Evolutionary conservation across 768 basidiomycete genomes (phyloP).

Genomic region (Clitopilus passeckerianus): DNA sequence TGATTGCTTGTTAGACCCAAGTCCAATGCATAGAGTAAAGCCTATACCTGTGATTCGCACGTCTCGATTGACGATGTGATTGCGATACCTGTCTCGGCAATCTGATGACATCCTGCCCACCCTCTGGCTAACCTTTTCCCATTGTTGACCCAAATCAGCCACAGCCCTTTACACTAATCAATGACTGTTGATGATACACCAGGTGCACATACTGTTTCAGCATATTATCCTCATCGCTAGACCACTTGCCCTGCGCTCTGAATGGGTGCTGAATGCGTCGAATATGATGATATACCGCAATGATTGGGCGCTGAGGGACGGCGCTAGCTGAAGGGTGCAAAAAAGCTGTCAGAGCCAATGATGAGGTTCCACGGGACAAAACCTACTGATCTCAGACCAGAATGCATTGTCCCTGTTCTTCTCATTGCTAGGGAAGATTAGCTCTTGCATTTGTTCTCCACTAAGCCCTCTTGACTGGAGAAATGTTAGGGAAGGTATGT

Average conservation of each 20-base stretch:
- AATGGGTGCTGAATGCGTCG: conserved; percentile 66
- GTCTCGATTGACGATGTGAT: conserved; percentile 69
- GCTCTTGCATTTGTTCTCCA: conserved; percentile 49
- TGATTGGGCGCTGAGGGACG: conserved; percentile 72
- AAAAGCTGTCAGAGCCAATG: conserved; percentile 3
- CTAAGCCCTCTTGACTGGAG: conserved; percentile 45
- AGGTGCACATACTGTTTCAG: conserved; percentile 49
- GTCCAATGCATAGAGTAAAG: not conserved
- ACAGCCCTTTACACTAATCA: conserved; percentile 50
- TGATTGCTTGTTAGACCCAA: not conserved
- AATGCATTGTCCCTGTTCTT: conserved; percentile 61
- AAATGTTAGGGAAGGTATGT: not conserved
- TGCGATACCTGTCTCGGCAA: conserved; percentile 83
- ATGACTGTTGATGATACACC: not conserved
- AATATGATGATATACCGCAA: conserved; percentile 81
- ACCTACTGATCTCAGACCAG: conserved; percentile 78
- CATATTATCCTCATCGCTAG: conserved; percentile 54
- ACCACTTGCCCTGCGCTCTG: conserved; percentile 69
- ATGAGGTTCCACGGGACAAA: not conserved
- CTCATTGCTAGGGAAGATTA: conserved; percentile 67
- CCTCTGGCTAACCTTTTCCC: conserved; percentile 69
- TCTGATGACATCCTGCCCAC: conserved; percentile 78
- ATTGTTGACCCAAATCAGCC: conserved; percentile 62
- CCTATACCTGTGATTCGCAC: conserved; percentile 51
- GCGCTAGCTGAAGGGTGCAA: conserved; percentile 45